Evolutionary conservation across 1,284 basidiomycete species (phyloP).

Genomic region (Grifola frondosa): DNA sequence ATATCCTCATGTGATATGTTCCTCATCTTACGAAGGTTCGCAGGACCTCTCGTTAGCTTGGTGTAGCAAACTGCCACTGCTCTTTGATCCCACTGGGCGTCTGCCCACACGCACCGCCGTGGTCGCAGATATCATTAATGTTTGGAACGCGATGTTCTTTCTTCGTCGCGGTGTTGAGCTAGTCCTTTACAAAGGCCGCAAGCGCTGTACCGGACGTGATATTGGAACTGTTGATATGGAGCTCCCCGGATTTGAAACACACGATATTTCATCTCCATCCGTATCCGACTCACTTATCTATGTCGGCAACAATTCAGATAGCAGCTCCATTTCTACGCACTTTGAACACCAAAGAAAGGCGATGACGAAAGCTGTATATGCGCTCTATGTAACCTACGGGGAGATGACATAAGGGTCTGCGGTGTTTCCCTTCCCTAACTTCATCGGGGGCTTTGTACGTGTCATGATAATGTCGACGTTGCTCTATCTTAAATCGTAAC

Average conservation of each 20-base stretch:
- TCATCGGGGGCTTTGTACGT: no score
- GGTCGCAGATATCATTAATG: slow-evolving; percentile 66
- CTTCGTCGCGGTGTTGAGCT: slow-evolving; percentile 67
- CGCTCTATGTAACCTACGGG: no score
- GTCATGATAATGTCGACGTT: no score
- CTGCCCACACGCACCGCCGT: slow-evolving; percentile 58
- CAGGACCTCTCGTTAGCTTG: slow-evolving; percentile 72
- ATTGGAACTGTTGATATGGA: slow-evolving; percentile 53
- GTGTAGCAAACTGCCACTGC: slow-evolving; percentile 66
- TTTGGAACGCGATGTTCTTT: slow-evolving; percentile 79
- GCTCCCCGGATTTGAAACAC: slow-evolving; percentile 47
- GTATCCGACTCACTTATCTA: no score
- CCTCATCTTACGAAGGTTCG: slow-evolving; percentile 2
- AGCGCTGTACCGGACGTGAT: slow-evolving; percentile 64
- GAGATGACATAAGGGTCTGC: no score
- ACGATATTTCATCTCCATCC: slow-evolving; percentile 33
- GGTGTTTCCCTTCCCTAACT: no score
- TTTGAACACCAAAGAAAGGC: no score
- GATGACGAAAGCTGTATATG: no score
- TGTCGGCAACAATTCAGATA: no score
- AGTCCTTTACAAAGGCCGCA: slow-evolving; percentile 71
- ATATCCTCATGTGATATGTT: slow-evolving; percentile 4
- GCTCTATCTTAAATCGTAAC: no score
- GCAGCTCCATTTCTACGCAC: no score
- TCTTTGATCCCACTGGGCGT: slow-evolving; percentile 44